phyloP scores from a whole-genome alignment of 2,329 filamentous ascomycete species.

The Aspergillus sojae region DNA sequence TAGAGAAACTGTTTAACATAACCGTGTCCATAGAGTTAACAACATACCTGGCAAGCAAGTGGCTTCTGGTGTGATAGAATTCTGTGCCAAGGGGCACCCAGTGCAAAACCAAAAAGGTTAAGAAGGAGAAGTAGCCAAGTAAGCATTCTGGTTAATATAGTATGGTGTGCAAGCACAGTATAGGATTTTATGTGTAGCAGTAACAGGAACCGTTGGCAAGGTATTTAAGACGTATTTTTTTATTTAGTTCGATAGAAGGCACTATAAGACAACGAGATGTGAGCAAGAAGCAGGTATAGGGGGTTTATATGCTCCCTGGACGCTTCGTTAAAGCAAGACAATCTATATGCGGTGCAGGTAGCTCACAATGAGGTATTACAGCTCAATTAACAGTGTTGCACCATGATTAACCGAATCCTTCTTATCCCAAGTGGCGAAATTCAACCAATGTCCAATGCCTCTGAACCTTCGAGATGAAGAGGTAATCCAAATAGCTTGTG shows the following conservation, averaged over 20 bases:
- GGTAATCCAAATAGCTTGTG: neutral
- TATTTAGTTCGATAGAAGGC: neutral
- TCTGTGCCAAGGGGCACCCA: neutral
- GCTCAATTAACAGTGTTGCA: neutral
- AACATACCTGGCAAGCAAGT: neutral
- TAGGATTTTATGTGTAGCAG: rapidly evolving
- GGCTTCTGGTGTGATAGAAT: neutral
- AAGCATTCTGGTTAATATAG: neutral
- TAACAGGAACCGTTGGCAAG: neutral
- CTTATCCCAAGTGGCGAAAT: neutral
- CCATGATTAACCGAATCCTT: neutral
- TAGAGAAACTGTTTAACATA: neutral
- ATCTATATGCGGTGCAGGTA: neutral
- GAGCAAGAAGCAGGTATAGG: rapidly evolving
- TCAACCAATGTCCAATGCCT: neutral
- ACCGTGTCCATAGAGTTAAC: neutral
- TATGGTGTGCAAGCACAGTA: neutral
- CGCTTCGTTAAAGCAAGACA: neutral
- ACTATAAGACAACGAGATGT: neutral
- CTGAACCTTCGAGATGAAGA: neutral
- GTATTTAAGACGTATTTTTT: neutral
- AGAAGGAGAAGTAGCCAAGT: neutral
- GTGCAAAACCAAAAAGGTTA: neutral
- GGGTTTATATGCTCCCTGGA: neutral
- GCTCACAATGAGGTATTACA: neutral